These are phyloP conservation scores for Sarocladium brachiariae DNA, from an alignment of 2,329 filamentous ascomycete species.

Conservation along the genomic window DNA sequence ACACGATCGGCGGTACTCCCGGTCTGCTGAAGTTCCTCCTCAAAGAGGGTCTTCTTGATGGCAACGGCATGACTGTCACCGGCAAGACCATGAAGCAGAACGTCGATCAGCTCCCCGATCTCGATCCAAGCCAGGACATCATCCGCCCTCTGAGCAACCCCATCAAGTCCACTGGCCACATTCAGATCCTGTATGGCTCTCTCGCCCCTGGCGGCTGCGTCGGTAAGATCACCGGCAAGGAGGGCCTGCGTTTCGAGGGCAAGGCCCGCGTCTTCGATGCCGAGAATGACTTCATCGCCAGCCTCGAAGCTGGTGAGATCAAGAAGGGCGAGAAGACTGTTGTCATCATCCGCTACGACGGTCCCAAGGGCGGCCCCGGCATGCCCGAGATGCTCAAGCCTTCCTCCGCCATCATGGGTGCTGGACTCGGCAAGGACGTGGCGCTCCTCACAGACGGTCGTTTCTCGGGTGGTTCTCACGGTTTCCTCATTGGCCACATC, in stretches of 20 bases:
- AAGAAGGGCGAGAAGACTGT: constrained; percentile 67
- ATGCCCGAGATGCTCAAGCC: constrained; percentile 96
- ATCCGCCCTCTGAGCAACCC: constrained; percentile 70
- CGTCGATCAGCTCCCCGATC: constrained; percentile 66
- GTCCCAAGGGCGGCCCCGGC: constrained; percentile 85
- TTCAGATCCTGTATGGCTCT: constrained; percentile 83
- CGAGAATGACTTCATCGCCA: constrained; percentile 69
- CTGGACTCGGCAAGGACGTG: constrained; percentile 73
- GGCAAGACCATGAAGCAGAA: constrained; percentile 80
- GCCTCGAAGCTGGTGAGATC: constrained; percentile 63
- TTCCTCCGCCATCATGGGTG: constrained; percentile 88
- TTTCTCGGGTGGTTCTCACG: constrained; percentile 76
- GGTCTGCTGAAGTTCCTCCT: constrained; percentile 83
- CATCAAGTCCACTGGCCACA: constrained; percentile 79
- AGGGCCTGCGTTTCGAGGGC: constrained; percentile 76
- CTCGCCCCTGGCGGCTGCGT: constrained; percentile 84
- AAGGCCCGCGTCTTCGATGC: constrained; percentile 81
- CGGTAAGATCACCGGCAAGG: constrained; percentile 94
- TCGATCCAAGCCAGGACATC: constrained; percentile 73
- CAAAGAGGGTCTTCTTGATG: constrained; percentile 75
- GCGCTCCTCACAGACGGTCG: constrained; percentile 69
- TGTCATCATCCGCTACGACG: constrained; percentile 86
- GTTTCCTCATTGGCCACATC: constrained; percentile 82
- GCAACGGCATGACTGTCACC: constrained; percentile 74
- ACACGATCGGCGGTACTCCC: constrained; percentile 81